phyloP scores from a whole-genome alignment of 768 basidiomycete species.

The Xerocomus spinulosus region DNA sequence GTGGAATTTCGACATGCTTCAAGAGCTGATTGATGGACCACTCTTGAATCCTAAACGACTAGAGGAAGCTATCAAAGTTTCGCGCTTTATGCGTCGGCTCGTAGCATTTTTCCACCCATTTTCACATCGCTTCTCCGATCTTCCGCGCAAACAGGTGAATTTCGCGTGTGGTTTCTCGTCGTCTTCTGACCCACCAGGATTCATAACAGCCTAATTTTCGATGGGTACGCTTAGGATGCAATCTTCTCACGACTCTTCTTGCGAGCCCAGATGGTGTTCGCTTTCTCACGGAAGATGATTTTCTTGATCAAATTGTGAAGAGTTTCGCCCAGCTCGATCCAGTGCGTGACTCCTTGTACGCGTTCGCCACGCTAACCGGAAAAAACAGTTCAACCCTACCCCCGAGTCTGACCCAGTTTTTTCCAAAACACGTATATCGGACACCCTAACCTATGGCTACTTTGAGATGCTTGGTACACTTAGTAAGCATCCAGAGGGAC shows the following conservation, averaged over 20 bases:
- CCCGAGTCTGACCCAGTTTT: slow-evolving; percentile 78
- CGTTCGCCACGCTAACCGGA: neutral
- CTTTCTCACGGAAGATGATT: slow-evolving; percentile 82
- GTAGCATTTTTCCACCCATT: slow-evolving; percentile 93
- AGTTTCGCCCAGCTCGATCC: slow-evolving; percentile 92
- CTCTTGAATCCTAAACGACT: slow-evolving; percentile 85
- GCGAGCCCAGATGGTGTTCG: slow-evolving; percentile 77
- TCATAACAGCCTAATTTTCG: slow-evolving; percentile 59
- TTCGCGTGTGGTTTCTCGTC: neutral
- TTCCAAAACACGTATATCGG: slow-evolving; percentile 74
- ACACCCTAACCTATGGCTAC: slow-evolving; percentile 86
- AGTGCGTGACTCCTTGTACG: slow-evolving; percentile 40
- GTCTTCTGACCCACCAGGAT: neutral
- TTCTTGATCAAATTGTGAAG: slow-evolving; percentile 77
- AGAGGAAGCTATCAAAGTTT: slow-evolving; percentile 91
- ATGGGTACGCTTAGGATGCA: slow-evolving; percentile 85
- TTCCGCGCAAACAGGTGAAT: slow-evolving; percentile 61
- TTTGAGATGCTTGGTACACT: slow-evolving; percentile 93
- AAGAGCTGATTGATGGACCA: slow-evolving; percentile 89
- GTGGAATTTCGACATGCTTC: slow-evolving; percentile 89
- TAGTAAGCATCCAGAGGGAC: slow-evolving; percentile 83
- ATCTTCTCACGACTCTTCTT: slow-evolving; percentile 77
- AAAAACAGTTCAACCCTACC: slow-evolving; percentile 59
- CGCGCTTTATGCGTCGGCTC: slow-evolving; percentile 85
- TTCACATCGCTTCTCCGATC: slow-evolving; percentile 79